These are phyloP conservation scores for Entomortierella parvispora DNA, from an alignment of 192 early-diverging fungal species.

Conservation along the genomic window DNA sequence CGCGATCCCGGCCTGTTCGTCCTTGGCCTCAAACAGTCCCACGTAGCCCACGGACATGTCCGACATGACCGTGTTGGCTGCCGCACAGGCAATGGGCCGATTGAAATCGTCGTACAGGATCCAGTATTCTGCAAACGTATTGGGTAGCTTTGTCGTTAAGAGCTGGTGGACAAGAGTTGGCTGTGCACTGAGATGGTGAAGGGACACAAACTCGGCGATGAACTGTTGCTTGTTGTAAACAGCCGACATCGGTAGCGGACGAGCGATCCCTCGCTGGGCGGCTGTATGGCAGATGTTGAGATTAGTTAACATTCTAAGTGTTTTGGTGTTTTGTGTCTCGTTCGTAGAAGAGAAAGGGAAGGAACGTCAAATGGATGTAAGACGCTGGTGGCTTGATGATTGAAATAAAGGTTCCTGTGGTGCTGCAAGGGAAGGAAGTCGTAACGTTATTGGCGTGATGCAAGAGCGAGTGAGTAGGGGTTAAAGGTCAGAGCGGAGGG, in stretches of 20 bases:
- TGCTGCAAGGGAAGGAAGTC: not conserved
- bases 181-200: conserved; percentile 35
- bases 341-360: not conserved
- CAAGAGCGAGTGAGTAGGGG: too few species aligned
- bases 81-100: conserved; percentile 36
- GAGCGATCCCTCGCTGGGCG: conserved; percentile 2
- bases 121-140: conserved; percentile 32
- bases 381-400: too few species aligned
- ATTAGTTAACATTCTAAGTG: conserved; percentile 49
- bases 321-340: too few species aligned
- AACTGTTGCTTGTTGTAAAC: conserved; percentile 45
- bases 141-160: conserved; percentile 5
- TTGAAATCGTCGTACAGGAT: conserved; percentile 38
- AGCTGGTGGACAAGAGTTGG: conserved; percentile 28
- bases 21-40: conserved; percentile 43
- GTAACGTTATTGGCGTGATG: too few species aligned
- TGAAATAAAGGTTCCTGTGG: too few species aligned
- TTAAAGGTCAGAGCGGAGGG: too few species aligned
- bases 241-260: conserved; percentile 35
- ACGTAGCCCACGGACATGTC: conserved; percentile 37
- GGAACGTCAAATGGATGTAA: too few species aligned
- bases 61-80: conserved; percentile 42
- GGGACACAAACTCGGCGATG: conserved; percentile 35
- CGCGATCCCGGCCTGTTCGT: conserved; percentile 19
- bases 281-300: conserved; percentile 13